phyloP scores from a whole-genome alignment of 306 rosid species.

The Astragalus glycyphyllos region DNA sequence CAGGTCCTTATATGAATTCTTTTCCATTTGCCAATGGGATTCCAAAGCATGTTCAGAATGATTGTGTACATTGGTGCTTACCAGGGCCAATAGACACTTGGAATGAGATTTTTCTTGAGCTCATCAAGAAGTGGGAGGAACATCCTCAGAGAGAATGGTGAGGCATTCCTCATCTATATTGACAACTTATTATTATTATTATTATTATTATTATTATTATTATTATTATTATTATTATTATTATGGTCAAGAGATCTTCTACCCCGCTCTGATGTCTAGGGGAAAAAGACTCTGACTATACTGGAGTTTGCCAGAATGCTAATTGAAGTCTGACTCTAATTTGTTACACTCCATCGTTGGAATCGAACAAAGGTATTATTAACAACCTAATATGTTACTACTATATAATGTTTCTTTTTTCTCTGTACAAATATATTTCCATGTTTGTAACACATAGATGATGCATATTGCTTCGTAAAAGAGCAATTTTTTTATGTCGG shows the following conservation, averaged over 20 bases:
- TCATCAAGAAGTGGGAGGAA: conserved; percentile 48
- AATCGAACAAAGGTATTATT: too few relatives aligned
- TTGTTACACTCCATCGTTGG: too few relatives aligned
- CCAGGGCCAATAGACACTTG: conserved; percentile 89
- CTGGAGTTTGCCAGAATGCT: too few relatives aligned
- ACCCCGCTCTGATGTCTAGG: too few relatives aligned
- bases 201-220: too few relatives aligned
- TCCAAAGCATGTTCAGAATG: conserved; percentile 61
- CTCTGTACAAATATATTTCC: background rate
- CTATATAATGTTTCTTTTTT: too few relatives aligned
- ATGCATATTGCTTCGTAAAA: conserved; percentile 5
- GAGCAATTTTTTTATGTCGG: background rate
- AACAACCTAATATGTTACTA: background rate
- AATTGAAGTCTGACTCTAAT: too few relatives aligned
- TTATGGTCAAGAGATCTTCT: too few relatives aligned
- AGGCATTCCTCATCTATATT: background rate
- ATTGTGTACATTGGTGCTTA: conserved; percentile 87
- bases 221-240: too few relatives aligned
- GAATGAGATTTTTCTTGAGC: conserved; percentile 67
- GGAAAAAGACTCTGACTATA: too few relatives aligned
- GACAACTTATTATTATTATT: too few relatives aligned
- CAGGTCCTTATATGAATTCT: conserved; percentile 74
- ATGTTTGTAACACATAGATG: background rate
- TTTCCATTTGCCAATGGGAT: conserved; percentile 64
- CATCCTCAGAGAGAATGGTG: conserved; percentile 20